A percentile compares a stretch with the other conserved stretches of the same genome.
Evolutionary conservation across 495 filamentous ascomycete species (phyloP).

Genomic region (Hypomontagnella submonticulosa): DNA sequence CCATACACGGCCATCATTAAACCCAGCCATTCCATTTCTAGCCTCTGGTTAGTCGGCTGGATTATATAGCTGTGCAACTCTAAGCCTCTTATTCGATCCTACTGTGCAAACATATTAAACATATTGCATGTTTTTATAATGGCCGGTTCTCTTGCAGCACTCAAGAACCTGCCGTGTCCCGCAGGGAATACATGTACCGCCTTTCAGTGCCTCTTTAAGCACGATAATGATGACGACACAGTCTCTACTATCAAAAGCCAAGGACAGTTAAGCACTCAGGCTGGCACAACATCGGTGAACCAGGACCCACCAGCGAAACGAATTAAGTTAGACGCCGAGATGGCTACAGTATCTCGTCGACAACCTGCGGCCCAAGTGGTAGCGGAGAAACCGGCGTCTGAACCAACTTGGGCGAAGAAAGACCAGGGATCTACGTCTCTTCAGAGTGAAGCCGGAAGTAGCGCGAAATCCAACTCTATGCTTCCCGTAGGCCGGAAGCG

Average conservation of each 20-base stretch:
- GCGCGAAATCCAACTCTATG: background rate
- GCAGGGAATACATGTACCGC: constrained; percentile 59
- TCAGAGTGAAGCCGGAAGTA: background rate
- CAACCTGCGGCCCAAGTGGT: background rate
- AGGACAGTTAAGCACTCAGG: constrained; percentile 23
- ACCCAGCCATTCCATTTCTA: background rate
- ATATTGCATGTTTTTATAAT: constrained; percentile 54
- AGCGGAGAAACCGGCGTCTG: background rate
- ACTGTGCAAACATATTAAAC: background rate
- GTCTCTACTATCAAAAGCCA: constrained; percentile 4
- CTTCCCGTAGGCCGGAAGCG: constrained; percentile 11
- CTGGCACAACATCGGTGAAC: constrained; percentile 14
- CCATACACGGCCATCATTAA: too few species aligned
- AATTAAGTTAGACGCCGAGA: constrained; percentile 40
- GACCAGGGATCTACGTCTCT: constrained; percentile 6
- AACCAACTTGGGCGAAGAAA: constrained; percentile 9
- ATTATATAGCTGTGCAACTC: background rate
- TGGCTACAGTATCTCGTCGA: constrained; percentile 18
- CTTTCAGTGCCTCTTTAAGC: constrained; percentile 55
- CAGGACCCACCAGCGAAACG: constrained; percentile 38
- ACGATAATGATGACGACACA: constrained; percentile 45
- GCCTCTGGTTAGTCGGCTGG: too few species aligned
- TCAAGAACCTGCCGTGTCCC: constrained; percentile 74
- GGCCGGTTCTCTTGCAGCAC: constrained; percentile 73
- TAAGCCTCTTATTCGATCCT: constrained; percentile 1